Evolutionary conservation across 2,329 filamentous ascomycete species (phyloP), one percentile per base, ranked within the genome.

Genomic region (Pseudodiploospora longispora): DNA sequence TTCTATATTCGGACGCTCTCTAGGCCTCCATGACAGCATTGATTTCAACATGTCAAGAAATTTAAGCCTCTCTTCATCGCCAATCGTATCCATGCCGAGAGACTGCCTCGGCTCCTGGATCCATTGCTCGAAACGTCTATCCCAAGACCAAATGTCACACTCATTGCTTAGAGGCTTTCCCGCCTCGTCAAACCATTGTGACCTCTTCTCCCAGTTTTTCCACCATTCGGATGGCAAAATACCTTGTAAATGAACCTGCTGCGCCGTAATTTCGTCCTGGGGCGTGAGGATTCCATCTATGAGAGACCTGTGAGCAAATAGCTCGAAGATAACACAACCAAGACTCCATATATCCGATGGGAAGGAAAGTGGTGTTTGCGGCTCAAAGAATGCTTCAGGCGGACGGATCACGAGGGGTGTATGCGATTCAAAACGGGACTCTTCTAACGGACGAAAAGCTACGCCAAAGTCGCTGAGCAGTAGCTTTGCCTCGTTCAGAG

Each of bases 331-430:
- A 0, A 57, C 43, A 42, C 60, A 68, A 0, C 55, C 59, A 4
- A 69, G 58, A n/a, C 59, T 63, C 66, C 64, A 69, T 10, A 67
- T 64, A 34, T 69, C 64, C 1, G 63, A 61, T 27, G 55, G 27
- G 34, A 61, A 63, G 2, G 59, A 58, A 6, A 68, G 55, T 10
- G 64, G 55, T 10, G 36, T 57, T 10, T 44, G 47, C 29, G 60
- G 56, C 30, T 66, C 60, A 43, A 69, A 68, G 9, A 53, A 52
- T 29, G 52, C 52, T 50, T 69, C 65, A 1, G 64, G 65, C 8
- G 62, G 59, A 3, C 58, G 56, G 38, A 56, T 48, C 30, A 8
- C 49, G 9, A 60, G 53, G 0, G 61, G 62, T 8, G 59, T 57
- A 31, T 56, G 53, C 27, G 60, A 65, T 19, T 59, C 42, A 27